Base-by-base conservation (phyloP, 768 basidiomycete species). In the Russula dissimulans region DNA sequence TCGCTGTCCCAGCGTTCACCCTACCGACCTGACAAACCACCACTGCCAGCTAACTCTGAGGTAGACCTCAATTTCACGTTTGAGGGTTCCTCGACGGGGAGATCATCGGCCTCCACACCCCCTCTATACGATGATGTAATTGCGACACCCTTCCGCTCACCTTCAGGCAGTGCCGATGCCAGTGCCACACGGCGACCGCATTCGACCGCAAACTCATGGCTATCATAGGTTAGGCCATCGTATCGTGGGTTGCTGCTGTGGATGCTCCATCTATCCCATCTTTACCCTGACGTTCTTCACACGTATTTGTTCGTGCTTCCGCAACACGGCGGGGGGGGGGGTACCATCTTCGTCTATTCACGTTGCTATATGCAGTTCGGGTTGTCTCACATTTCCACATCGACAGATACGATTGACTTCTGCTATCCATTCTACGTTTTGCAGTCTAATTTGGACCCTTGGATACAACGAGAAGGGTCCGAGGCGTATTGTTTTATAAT, bases 351-450 rank as follows among this genome's bases (percentile, higher is more conserved):
- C 42, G n/a, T 46, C 42, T 26, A 50, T 60, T 61, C 46, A 48
- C 48, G 58, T 61, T 65, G 68, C 65, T 53, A 59, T 62, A 68
- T 64, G 61, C 65, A 38, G 31, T 54, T 43, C 63, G 60, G 17
- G 22, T 67, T 66, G 72, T 61, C 68, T 65, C 52, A 74, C 70
- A 70, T 73, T 34, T 75, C 17, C 18, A 34, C 38, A 22, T 18
- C 46, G 66, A 67, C 46, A 32, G 32, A 62, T 22, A 7, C 17
- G 41, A 47, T 15, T 22, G 56, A 48, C 22, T 31, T 47, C 34
- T 54, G 51, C 32, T 47, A 22, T 61, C 50, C 32, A 46, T 42
- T 61, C 22, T 61, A 57, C n/a, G 31, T 54, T 22, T 10, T 53
- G 44, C 54, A 32, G 42, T 34, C 55, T 44, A n/a, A 34, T 44